Evolutionary conservation across 2,329 filamentous ascomycete species (phyloP), one percentile per base, ranked within the genome.

Genomic region (Fusarium mexicanum): DNA sequence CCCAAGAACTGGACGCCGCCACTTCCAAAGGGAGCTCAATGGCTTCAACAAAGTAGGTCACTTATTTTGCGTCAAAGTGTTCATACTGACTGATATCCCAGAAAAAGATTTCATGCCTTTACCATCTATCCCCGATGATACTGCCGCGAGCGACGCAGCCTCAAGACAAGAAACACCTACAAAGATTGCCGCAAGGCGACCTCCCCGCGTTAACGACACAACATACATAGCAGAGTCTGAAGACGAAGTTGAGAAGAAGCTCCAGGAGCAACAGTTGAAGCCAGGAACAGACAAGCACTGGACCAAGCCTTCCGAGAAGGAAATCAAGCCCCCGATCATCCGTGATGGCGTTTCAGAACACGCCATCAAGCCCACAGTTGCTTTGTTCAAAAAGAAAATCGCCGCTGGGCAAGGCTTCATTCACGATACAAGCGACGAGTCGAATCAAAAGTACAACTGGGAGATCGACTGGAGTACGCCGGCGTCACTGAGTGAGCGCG

Each of bases 271-370:
- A 41, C 54, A 57, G 29, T 48, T 64, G 5, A 43, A 60, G 46
- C 40, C 58, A 11, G 62, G 44, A 35, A 26, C 51, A 5, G 33
- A 60, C 33, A 57, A 29, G 18, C 64, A 50, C n/a, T 66, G 48
- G 40, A n/a, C 26, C 24, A 73, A 71, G 24, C 67, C 57, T 20
- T 17, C 47, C 5, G 58, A 63, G 26, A 66, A 64, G 48, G 64
- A 70, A 38, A 55, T 71, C 40, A 74, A 74, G 50, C 75, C 75
- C 38, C n/a, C 54, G 17, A 29, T 73, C 14, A 64, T 78, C 40
- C 74, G 76, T 35, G 75, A 79, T 51, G 66, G 71, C 18, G 69
- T 74, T 37, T 75, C 77, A 33, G 75, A 78, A 24, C 69, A 78
- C 35, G 72, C 77, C 3, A 75, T 77, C 57, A 79, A 78, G 51